These are phyloP conservation scores for Coemansia sp. DNA, from an alignment of 192 early-diverging fungal species.

Conservation along the genomic window DNA sequence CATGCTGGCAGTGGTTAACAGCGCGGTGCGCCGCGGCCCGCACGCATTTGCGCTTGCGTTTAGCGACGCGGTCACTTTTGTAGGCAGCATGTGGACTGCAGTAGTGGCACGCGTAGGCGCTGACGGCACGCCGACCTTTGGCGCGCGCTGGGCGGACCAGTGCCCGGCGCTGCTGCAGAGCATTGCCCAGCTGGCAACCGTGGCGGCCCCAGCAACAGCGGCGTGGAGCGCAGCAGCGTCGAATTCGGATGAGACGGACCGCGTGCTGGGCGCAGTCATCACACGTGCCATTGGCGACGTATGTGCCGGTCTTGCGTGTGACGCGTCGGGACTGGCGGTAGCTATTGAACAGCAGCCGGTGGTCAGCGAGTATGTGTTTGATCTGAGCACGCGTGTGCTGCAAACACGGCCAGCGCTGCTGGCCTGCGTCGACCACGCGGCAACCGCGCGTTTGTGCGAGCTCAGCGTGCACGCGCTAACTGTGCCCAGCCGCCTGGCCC, in stretches of 20 bases:
- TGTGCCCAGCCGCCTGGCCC: constrained; percentile 40
- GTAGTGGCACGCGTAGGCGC: constrained; percentile 8
- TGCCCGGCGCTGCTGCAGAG: constrained; percentile 37
- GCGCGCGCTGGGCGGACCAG: constrained; percentile 37
- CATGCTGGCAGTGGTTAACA: constrained; percentile 25
- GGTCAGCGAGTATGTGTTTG: constrained; percentile 31
- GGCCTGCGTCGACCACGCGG: background rate
- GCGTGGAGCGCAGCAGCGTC: constrained; percentile 16
- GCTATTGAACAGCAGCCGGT: constrained; percentile 47
- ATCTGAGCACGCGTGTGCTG: constrained; percentile 32
- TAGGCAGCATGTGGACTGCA: constrained; percentile 22
- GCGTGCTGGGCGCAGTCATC: constrained; percentile 24
- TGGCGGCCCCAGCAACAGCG: constrained; percentile 7
- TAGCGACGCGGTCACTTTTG: constrained; percentile 11
- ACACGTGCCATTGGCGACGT: constrained; percentile 27
- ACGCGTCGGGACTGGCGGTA: constrained; percentile 8
- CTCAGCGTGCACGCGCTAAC: constrained; percentile 40
- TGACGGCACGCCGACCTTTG: background rate
- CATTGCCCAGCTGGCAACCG: constrained; percentile 33
- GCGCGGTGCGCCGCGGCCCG: constrained; percentile 30
- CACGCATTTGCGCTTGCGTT: constrained; percentile 32
- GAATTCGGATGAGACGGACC: constrained; percentile 8
- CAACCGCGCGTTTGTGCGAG: constrained; percentile 22
- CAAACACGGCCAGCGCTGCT: constrained; percentile 23
- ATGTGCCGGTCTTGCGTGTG: constrained; percentile 20